Evolutionary conservation across 1,139 yeast genomes (phyloP), one percentile per base, ranked within the genome.

Genomic region (Diutina scorzettiae): DNA sequence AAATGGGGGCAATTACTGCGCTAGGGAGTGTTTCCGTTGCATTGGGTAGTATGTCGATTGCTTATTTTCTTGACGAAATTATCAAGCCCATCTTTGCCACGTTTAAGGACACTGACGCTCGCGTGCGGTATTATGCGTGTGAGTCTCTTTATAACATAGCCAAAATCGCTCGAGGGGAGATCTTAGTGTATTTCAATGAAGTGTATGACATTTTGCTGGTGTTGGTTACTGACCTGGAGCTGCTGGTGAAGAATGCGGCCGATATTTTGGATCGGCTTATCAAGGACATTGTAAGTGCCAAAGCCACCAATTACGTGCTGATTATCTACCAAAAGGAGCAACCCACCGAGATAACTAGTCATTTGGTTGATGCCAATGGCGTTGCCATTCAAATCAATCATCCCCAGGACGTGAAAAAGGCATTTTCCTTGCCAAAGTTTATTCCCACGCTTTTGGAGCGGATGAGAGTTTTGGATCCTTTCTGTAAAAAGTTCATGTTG

Each of bases 91-190:
- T 93, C 16, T 68, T 93, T 52, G 93, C 96, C 0, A 91, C 97
- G 47, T 93, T 93, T 58, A 89, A 95, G 43, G 98, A 93, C 54
- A 95, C 93, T 46, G 96, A 93, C 56, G 94, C 96, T 9, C 74
- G 95, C 49, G 98, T 93, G 7, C 69, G 99, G 43, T 93, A 93
- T 54, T 93, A 89, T 59, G 97, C 98, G 0, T 91, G 98, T 63
- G 99, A 93, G 57, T 83, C 95, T 37, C 69, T 93, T 49, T 93
- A 93, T 61, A 93, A 93, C 60, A 89, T 93, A 42, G 95, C 98
- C 43, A 93, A 93, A 58, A 95, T 91, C 19, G 95, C 98, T 4
- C 77, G 95, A 51, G 98, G 98, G 17, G 98, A 93, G 58, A 84
- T 91, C 20, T 64, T 93, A 48, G 66, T 83, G 12, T 91, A 86